These are phyloP conservation scores for Coemansia guatemalensis DNA, from an alignment of 192 early-diverging fungal genomes.

Conservation along the genomic window DNA sequence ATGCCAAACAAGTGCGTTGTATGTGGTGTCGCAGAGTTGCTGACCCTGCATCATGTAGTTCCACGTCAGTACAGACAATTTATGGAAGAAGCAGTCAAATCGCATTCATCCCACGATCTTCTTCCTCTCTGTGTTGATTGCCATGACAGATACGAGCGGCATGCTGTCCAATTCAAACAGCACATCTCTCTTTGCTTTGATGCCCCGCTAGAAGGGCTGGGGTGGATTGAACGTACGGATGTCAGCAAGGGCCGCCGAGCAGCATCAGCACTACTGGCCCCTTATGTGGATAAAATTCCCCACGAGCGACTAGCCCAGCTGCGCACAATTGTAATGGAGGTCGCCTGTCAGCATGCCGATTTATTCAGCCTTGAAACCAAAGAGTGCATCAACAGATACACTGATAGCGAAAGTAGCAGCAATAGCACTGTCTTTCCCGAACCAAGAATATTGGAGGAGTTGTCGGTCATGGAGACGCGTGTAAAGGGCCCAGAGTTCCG, in stretches of 20 bases:
- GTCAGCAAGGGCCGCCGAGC: slow-evolving; percentile 26
- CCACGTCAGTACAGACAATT: slow-evolving; percentile 45
- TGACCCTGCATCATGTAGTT: slow-evolving; percentile 52
- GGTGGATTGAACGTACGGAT: slow-evolving; percentile 42
- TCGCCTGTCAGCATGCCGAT: neutral
- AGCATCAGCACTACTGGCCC: slow-evolving; percentile 27
- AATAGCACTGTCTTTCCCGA: neutral
- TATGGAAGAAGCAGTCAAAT: slow-evolving; percentile 39
- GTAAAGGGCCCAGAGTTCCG: slow-evolving; percentile 35
- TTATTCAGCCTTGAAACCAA: slow-evolving; percentile 13
- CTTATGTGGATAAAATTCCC: slow-evolving; percentile 21
- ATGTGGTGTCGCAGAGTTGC: slow-evolving; percentile 9
- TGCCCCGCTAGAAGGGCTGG: slow-evolving; percentile 39
- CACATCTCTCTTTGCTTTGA: slow-evolving; percentile 38
- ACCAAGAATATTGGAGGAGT: slow-evolving; percentile 17
- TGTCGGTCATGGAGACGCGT: slow-evolving; percentile 25
- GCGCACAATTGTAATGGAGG: slow-evolving; percentile 2
- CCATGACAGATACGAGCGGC: slow-evolving; percentile 48
- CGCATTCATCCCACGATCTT: slow-evolving; percentile 47
- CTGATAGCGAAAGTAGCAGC: neutral
- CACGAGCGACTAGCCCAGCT: slow-evolving; percentile 1
- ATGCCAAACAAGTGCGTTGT: slow-evolving; percentile 45
- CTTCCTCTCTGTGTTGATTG: slow-evolving; percentile 37
- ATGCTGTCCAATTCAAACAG: slow-evolving; percentile 24
- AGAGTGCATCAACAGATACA: neutral